These are phyloP conservation scores for Calonectria multiphialidica DNA, from an alignment of 2,329 filamentous ascomycete genomes.

Conservation along the genomic window DNA sequence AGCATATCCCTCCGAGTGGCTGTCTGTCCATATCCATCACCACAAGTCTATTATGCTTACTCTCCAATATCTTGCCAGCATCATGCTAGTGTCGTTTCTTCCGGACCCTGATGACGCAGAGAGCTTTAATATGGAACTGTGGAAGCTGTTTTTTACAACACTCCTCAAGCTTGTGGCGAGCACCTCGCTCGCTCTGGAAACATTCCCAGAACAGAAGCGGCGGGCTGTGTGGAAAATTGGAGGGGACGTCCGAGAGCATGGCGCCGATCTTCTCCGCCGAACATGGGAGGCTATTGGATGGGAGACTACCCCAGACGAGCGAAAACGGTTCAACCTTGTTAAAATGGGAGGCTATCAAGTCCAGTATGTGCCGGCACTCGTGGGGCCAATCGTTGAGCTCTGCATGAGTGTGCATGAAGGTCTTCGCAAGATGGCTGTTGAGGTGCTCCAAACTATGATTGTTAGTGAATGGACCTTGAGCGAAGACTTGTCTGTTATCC, in stretches of 20 bases:
- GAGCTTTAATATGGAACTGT: slow-evolving; percentile 90
- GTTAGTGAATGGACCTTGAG: slow-evolving; percentile 98
- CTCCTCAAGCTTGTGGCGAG: slow-evolving; percentile 91
- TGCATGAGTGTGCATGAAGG: slow-evolving; percentile 97
- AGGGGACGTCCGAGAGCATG: slow-evolving; percentile 92
- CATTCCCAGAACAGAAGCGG: slow-evolving; percentile 96
- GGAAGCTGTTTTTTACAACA: slow-evolving; percentile 93
- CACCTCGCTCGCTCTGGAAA: slow-evolving; percentile 89
- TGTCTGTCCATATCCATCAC: slow-evolving; percentile 93
- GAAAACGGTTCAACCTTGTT: slow-evolving; percentile 79
- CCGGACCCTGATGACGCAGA: slow-evolving; percentile 93
- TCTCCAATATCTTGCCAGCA: slow-evolving; percentile 83
- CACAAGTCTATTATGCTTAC: slow-evolving; percentile 91
- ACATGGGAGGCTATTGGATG: slow-evolving; percentile 98
- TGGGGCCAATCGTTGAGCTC: slow-evolving; percentile 91
- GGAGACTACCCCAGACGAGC: slow-evolving; percentile 88
- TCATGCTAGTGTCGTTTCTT: slow-evolving; percentile 86
- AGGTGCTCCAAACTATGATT: slow-evolving; percentile 97
- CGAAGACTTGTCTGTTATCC: slow-evolving; percentile 89
- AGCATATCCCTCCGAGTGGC: slow-evolving; percentile 89
- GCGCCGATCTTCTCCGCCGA: slow-evolving; percentile 84
- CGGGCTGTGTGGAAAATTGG: slow-evolving; percentile 99
- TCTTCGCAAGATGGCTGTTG: slow-evolving; percentile 87
- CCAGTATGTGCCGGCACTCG: slow-evolving; percentile 93
- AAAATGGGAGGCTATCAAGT: slow-evolving; percentile 98